phyloP scores from a whole-genome alignment of 1,139 yeast genomes.

The Taiozyma sp. region DNA sequence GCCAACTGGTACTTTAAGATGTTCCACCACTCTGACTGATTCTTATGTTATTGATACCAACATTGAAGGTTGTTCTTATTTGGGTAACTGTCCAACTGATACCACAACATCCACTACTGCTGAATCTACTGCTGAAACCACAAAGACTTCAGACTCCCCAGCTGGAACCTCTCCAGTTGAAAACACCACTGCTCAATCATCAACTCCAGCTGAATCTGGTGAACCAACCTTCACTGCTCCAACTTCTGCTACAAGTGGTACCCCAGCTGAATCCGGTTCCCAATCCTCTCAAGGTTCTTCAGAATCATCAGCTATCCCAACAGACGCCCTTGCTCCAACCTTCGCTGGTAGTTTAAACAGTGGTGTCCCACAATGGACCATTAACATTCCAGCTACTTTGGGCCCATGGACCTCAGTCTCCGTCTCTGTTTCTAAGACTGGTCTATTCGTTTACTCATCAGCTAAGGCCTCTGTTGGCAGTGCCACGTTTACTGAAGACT shows the following conservation, averaged over 20 bases:
- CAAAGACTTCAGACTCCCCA: too few relatives aligned
- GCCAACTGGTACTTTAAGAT: slow-evolving; percentile 24
- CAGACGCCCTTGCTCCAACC: background rate
- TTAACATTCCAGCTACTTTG: background rate
- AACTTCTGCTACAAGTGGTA: too few relatives aligned
- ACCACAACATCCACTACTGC: too few relatives aligned
- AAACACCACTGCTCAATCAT: too few relatives aligned
- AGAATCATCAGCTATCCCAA: background rate
- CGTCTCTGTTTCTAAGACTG: background rate
- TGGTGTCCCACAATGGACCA: slow-evolving; percentile 1
- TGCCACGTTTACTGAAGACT: background rate
- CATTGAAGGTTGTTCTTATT: slow-evolving; percentile 13
- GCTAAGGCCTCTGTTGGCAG: background rate
- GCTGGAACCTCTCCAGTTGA: background rate
- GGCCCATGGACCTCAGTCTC: slow-evolving; percentile 3
- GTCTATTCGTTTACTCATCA: slow-evolving; percentile 1
- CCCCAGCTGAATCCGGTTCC: too few relatives aligned
- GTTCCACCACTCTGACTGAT: slow-evolving; percentile 20
- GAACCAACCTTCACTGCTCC: too few relatives aligned
- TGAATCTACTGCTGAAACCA: too few relatives aligned
- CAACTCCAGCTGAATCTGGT: too few relatives aligned
- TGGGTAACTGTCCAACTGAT: slow-evolving; percentile 12
- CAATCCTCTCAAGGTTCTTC: background rate
- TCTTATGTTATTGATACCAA: slow-evolving; percentile 16
- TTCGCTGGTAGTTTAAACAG: background rate